Evolutionary conservation across 192 early-diverging fungal species (phyloP).

Genomic region (Coemansia sp.): DNA sequence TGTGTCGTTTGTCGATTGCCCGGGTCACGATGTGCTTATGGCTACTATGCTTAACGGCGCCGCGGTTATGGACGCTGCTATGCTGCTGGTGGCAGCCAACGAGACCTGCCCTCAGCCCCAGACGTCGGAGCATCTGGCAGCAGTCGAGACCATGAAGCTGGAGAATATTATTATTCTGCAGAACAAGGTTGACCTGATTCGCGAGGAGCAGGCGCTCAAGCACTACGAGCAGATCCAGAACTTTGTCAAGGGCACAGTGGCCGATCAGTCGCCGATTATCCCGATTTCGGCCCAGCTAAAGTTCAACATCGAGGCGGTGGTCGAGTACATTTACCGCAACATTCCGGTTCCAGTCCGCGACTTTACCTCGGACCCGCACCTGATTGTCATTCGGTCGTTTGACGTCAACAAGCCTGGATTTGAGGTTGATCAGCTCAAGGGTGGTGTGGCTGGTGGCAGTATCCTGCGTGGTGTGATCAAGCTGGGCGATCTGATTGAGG

Average conservation of each 20-base stretch:
- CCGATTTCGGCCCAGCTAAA: constrained; percentile 98
- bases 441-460: constrained; percentile 97
- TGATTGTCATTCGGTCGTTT: constrained; percentile 98
- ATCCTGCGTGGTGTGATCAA: constrained; percentile 88
- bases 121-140: constrained; percentile 97
- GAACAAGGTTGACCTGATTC: constrained; percentile 98
- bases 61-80: constrained; percentile 98
- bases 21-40: constrained; percentile 99
- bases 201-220: constrained; percentile 84
- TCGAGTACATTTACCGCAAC: constrained; percentile 95
- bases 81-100: constrained; percentile 97
- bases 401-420: constrained; percentile 99
- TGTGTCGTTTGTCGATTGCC: constrained; percentile 98
- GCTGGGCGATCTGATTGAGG: constrained; percentile 93
- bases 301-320: constrained; percentile 97
- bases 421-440: constrained; percentile 88
- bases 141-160: constrained; percentile 99
- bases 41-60: constrained; percentile 99
- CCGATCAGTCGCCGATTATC: constrained; percentile 92
- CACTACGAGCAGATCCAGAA: constrained; percentile 89
- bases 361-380: constrained; percentile 83
- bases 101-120: constrained; percentile 99
- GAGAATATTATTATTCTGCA: constrained; percentile 96
- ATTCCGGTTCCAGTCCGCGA: constrained; percentile 95
- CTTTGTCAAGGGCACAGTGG: constrained; percentile 94